phyloP scores from a whole-genome alignment of 208 protist genomes.

The Crithidia thermophila region DNA sequence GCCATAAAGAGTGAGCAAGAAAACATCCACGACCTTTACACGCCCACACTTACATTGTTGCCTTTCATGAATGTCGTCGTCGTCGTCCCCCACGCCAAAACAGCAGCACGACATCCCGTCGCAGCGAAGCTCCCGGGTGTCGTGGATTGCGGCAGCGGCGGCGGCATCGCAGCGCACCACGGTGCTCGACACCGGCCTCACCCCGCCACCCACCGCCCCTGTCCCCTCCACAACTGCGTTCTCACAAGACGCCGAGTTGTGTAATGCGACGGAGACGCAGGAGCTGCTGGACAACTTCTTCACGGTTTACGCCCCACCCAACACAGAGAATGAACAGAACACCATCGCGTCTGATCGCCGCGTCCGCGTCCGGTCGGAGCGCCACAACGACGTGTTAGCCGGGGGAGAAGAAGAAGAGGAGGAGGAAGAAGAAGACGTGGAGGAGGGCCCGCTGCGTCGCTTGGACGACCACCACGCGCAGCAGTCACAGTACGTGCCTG shows the following conservation, averaged over 20 bases:
- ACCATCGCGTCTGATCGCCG: too few relatives aligned
- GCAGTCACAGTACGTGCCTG: conserved; percentile 34
- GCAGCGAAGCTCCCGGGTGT: too few relatives aligned
- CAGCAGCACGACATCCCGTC: too few relatives aligned
- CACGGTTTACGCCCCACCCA: not conserved
- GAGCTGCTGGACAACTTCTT: conserved; percentile 22
- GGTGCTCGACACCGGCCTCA: not conserved
- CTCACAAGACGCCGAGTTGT: not conserved
- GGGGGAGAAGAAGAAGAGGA: not conserved
- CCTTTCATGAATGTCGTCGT: too few relatives aligned
- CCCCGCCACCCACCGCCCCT: not conserved
- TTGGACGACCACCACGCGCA: conserved; percentile 33
- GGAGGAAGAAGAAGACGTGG: not conserved
- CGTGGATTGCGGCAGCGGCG: not conserved
- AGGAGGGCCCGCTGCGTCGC: conserved; percentile 7
- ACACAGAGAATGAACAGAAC: not conserved
- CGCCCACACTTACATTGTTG: too few relatives aligned
- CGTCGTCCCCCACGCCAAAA: too few relatives aligned
- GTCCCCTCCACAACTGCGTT: too few relatives aligned
- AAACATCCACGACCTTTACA: too few relatives aligned
- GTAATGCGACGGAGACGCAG: conserved; percentile 9
- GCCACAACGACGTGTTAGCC: not conserved
- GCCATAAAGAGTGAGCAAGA: too few relatives aligned
- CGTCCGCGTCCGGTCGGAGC: too few relatives aligned
- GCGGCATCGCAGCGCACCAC: not conserved